Conservation (phyloP, 345 rosid genomes). For the Populus alba region DNA sequence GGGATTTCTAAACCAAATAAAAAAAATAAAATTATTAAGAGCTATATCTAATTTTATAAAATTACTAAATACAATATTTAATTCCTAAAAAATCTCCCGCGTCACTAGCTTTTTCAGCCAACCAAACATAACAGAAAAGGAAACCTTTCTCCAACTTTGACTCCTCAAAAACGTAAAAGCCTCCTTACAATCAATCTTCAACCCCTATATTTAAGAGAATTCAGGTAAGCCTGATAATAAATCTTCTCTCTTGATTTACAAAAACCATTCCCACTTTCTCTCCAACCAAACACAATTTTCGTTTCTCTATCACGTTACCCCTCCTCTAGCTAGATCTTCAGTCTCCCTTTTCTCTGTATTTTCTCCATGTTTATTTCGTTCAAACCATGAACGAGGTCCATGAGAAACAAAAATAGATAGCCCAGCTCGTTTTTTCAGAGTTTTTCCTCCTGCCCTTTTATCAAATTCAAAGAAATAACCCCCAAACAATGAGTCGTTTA, state of each 20-base stretch:
- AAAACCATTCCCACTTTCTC: not conserved
- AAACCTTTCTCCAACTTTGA: conserved; percentile 19
- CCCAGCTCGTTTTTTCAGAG: not conserved
- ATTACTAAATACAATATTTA: too few relatives aligned
- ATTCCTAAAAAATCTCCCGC: too few relatives aligned
- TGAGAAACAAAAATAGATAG: not conserved
- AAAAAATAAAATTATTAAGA: too few relatives aligned
- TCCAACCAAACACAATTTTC: not conserved
- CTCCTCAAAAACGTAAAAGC: conserved; percentile 3
- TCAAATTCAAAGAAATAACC: not conserved
- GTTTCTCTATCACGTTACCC: not conserved
- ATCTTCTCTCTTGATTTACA: not conserved
- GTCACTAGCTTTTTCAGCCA: not conserved
- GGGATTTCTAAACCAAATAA: too few relatives aligned
- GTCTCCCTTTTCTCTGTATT: not conserved
- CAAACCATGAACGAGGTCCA: not conserved
- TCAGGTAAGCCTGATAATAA: not conserved
- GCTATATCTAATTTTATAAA: too few relatives aligned
- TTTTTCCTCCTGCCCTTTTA: not conserved
- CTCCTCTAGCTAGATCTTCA: conserved; percentile 9
- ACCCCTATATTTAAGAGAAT: not conserved
- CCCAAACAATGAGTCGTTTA: conserved; percentile 8
- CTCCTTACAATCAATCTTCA: not conserved
- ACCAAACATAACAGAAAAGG: conserved; percentile 6
- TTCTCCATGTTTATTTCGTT: not conserved